These are phyloP conservation scores for Pestalotiopsis sp. DNA, from an alignment of 2,329 filamentous ascomycete genomes.

Conservation along the genomic window DNA sequence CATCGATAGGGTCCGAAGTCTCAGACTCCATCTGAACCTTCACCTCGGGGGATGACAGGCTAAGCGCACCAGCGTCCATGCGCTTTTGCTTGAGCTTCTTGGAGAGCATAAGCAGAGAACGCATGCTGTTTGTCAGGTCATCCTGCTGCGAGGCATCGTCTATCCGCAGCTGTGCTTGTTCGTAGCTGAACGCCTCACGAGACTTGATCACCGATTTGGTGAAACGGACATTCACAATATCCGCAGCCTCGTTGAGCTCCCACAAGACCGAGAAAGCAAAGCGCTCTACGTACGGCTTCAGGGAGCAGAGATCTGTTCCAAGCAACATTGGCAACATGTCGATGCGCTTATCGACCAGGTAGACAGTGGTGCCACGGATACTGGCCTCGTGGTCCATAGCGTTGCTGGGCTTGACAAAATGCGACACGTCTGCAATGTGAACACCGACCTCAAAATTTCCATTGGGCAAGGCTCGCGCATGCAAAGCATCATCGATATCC, in stretches of 20 bases:
- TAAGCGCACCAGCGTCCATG: conserved; percentile 93
- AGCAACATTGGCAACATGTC: conserved; percentile 98
- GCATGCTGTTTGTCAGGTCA: conserved; percentile 87
- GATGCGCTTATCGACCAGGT: conserved; percentile 97
- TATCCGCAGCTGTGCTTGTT: conserved; percentile 91
- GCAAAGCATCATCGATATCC: conserved; percentile 96
- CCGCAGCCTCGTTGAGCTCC: conserved; percentile 85
- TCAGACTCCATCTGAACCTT: conserved; percentile 95
- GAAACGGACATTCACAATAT: conserved; percentile 84
- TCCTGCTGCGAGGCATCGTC: conserved; percentile 88
- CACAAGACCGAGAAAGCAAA: conserved; percentile 85
- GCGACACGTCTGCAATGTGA: conserved; percentile 98
- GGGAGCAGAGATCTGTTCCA: conserved; percentile 92
- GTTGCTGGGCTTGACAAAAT: conserved; percentile 96
- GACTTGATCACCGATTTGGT: conserved; percentile 98
- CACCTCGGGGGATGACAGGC: conserved; percentile 96
- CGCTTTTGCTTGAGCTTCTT: conserved; percentile 94
- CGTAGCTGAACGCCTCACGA: conserved; percentile 95
- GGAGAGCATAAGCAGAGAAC: conserved; percentile 82
- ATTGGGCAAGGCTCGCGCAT: conserved; percentile 82
- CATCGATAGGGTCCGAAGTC: conserved; percentile 92
- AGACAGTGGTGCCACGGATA: conserved; percentile 92
- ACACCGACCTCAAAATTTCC: conserved; percentile 96
- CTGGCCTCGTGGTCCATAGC: conserved; percentile 97
- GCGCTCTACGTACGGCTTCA: conserved; percentile 97